Evolutionary conservation across 169 alveolate genomes (phyloP), one percentile per base, ranked within the genome.

Genomic region (Ichthyophthirius multifiliis): DNA sequence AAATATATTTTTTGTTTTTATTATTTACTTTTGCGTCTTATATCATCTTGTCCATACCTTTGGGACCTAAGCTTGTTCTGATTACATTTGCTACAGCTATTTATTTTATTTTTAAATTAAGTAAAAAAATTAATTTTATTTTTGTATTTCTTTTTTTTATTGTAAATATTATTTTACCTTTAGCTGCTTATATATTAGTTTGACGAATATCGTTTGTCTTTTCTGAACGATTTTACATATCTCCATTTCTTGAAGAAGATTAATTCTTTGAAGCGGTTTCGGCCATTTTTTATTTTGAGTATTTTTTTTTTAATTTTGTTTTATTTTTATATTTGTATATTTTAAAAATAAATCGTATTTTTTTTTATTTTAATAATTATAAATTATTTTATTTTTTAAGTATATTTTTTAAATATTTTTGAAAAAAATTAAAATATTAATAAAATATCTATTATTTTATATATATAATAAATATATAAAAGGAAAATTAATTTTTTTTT

Each of bases 31-130:
- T 96, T 16, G 98, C 98, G 76, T 97, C 99, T 81, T 97, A 96
- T 75, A 98, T 95, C 99, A 99, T 98, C 92, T 99, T 99, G 92
- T 99, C 99, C 99, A 99, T 99, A 35, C 99, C 99, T 88, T 98
- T 94, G 5, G 99, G 99, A n/a, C 99, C 99, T 63, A 99, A 87
- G 65, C 99, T 94, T 9, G 99, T 98, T 83, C 99, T 95, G 37
- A 98, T 94, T 47, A 98, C 97, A 82, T 99, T 99, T 13, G 99
- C 98, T 47, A 98, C 99, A 35, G 99, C 99, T 74, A 71, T 84
- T 67, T 6, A 39, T 16, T 67, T 67, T 6, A 43, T 35, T 15
- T 55, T 47, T 27, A 39, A 55, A 3, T 55, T 4, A 27, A 55
- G 16, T 13, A 20, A 10, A 20, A 46, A 46, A 46, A 46, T 46